These are phyloP conservation scores for Lagenidium giganteum DNA, from an alignment of 352 stramenopile species.

Conservation along the genomic window DNA sequence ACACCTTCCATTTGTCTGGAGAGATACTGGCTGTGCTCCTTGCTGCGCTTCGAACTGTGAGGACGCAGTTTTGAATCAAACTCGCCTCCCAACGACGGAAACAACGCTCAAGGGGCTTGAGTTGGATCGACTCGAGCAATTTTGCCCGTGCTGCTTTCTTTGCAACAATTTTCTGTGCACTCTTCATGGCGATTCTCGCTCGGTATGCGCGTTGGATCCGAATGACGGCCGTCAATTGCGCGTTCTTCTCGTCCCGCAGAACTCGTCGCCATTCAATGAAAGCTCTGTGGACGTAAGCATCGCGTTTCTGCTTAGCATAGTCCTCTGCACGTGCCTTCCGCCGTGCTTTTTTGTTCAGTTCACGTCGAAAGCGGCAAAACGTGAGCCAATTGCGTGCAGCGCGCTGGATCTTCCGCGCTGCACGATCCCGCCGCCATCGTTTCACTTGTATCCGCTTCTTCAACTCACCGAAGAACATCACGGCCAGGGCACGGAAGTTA, in stretches of 20 bases:
- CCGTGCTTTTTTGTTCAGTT: constrained; percentile 25
- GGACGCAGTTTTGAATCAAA: constrained; percentile 32
- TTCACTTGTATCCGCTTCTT: constrained; percentile 23
- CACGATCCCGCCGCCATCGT: constrained; percentile 26
- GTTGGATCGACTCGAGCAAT: constrained; percentile 23
- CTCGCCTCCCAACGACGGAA: constrained; percentile 41
- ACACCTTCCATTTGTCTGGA: constrained; percentile 14
- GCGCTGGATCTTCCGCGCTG: constrained; percentile 45
- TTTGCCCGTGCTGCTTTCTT: constrained; percentile 38
- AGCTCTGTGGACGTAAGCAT: neutral
- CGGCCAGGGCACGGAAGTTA: constrained; percentile 35
- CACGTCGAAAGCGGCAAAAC: constrained; percentile 32
- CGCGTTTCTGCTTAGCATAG: constrained; percentile 5
- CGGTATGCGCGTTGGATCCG: constrained; percentile 35
- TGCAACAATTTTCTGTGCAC: constrained; percentile 29
- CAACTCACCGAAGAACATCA: constrained; percentile 43
- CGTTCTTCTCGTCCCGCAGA: constrained; percentile 6
- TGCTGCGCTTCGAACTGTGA: constrained; percentile 27
- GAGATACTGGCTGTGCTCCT: constrained; percentile 3
- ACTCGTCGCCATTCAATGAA: constrained; percentile 12
- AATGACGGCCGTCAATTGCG: constrained; percentile 3
- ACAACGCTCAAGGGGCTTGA: constrained; percentile 40
- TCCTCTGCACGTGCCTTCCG: constrained; percentile 1
- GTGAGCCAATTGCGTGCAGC: constrained; percentile 33
- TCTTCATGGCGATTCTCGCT: constrained; percentile 23